phyloP scores from a whole-genome alignment of 2,329 filamentous ascomycete genomes.

The Aspergillus spinulosporus region DNA sequence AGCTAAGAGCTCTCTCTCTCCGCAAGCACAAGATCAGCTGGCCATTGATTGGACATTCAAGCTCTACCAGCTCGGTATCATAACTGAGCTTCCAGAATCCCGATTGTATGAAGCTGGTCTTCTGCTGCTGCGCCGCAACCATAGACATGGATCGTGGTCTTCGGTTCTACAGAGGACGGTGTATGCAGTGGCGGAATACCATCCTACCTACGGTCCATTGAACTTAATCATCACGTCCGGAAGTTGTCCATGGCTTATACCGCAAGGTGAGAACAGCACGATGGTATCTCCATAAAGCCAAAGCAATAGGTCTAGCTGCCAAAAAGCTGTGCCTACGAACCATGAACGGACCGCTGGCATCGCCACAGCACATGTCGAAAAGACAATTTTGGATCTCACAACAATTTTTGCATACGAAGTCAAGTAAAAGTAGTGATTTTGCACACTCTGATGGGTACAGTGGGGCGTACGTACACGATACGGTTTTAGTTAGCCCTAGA shows the following conservation, averaged over 20 bases:
- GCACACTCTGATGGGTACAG: not conserved
- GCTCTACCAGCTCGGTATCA: not conserved
- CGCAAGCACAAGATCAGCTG: slow-evolving; percentile 1
- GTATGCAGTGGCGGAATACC: too few relatives aligned
- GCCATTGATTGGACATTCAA: not conserved
- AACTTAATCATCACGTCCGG: too few relatives aligned
- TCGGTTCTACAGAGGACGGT: too few relatives aligned
- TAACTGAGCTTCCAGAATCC: too few relatives aligned
- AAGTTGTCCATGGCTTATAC: too few relatives aligned
- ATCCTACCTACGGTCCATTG: too few relatives aligned
- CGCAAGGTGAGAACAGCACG: too few relatives aligned
- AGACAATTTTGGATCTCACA: too few relatives aligned
- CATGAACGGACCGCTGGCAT: not conserved
- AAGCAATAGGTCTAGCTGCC: not conserved
- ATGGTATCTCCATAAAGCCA: not conserved
- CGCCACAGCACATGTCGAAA: too few relatives aligned
- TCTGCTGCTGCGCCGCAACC: too few relatives aligned
- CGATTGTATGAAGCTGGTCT: too few relatives aligned
- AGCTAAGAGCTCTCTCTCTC: not conserved
- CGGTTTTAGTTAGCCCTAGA: slow-evolving; percentile 6
- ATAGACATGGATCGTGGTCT: too few relatives aligned
- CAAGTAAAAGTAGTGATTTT: not conserved
- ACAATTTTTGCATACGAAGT: not conserved
- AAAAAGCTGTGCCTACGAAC: not conserved
- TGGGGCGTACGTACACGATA: not conserved